A percentile compares a stretch with the other conserved stretches of the same genome.
phyloP scores from a whole-genome alignment of 331 rosid genomes.

The Dryas integrifolia region DNA sequence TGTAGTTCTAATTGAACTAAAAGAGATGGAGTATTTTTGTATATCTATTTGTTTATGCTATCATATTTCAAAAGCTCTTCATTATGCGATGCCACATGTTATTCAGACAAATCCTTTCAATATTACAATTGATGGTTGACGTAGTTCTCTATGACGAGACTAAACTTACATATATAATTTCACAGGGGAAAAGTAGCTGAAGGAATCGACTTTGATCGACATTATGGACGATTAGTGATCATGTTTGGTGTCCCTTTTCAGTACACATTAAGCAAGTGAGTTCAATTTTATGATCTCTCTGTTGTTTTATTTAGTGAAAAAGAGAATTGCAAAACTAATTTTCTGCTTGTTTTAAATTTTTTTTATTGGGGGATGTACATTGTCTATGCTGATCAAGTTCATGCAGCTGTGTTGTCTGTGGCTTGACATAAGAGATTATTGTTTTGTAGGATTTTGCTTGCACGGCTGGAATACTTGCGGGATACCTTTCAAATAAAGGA shows the following conservation, averaged over 20 bases:
- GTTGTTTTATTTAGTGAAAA: not conserved
- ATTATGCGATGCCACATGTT: not conserved
- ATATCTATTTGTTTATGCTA: not conserved
- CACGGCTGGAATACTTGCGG: conserved; percentile 79
- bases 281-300: conserved; percentile 22
- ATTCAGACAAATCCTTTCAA: not conserved
- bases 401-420: conserved; percentile 16
- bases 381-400: conserved; percentile 7
- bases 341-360: not conserved
- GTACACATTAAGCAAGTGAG: conserved; percentile 96
- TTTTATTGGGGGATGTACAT: not conserved
- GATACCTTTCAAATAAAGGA: conserved; percentile 96
- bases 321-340: conserved; percentile 15
- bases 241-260: conserved; percentile 97
- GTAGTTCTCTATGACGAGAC: not conserved
- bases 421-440: conserved; percentile 23
- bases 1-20: not conserved
- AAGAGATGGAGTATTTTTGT: not conserved
- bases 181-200: conserved; percentile 96
- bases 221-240: conserved; percentile 91
- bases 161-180: conserved; percentile 24
- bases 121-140: not conserved
- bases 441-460: conserved; percentile 83
- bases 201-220: conserved; percentile 95
- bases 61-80: not conserved